These are phyloP conservation scores for Aspergillus calidoustus DNA, from an alignment of 2,329 filamentous ascomycete genomes.

Conservation along the genomic window DNA sequence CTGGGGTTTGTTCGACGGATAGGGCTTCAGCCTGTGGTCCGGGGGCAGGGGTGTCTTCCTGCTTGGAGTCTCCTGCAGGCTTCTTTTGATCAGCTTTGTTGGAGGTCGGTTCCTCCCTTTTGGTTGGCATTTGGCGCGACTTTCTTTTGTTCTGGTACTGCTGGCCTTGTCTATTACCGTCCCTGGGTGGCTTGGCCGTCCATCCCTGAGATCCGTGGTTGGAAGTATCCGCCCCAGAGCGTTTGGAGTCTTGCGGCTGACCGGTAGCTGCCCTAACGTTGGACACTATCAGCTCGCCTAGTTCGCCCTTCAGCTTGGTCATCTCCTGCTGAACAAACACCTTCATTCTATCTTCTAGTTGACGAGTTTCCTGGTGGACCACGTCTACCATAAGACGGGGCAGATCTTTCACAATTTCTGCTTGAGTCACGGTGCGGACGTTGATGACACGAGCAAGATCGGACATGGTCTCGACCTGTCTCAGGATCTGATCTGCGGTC, in stretches of 20 bases:
- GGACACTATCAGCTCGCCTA: slow-evolving; percentile 9
- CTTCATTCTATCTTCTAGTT: slow-evolving; percentile 20
- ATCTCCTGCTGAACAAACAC: slow-evolving; percentile 21
- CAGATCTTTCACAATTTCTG: slow-evolving; percentile 21
- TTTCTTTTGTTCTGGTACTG: slow-evolving; percentile 10
- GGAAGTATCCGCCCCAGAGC: not conserved
- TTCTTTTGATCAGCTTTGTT: slow-evolving; percentile 3
- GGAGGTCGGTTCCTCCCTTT: not conserved
- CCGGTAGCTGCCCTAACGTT: not conserved
- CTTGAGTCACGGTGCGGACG: slow-evolving; percentile 18
- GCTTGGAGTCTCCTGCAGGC: not conserved
- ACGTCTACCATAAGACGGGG: slow-evolving; percentile 13
- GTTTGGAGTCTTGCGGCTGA: not conserved
- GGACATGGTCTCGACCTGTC: slow-evolving; percentile 23
- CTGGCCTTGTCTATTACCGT: not conserved
- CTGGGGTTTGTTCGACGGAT: not conserved
- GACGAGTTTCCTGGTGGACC: slow-evolving; percentile 17
- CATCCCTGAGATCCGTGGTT: not conserved
- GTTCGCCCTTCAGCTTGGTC: slow-evolving; percentile 19
- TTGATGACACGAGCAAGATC: slow-evolving; percentile 25
- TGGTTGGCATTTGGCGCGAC: not conserved
- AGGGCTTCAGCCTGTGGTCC: not conserved
- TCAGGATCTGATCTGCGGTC: slow-evolving; percentile 28
- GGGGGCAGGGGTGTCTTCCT: not conserved
- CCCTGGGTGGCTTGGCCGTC: not conserved